Evolutionary conservation across 345 rosid species (phyloP), one percentile per base, ranked within the genome.

Genomic region (Hirschfeldia incana): DNA sequence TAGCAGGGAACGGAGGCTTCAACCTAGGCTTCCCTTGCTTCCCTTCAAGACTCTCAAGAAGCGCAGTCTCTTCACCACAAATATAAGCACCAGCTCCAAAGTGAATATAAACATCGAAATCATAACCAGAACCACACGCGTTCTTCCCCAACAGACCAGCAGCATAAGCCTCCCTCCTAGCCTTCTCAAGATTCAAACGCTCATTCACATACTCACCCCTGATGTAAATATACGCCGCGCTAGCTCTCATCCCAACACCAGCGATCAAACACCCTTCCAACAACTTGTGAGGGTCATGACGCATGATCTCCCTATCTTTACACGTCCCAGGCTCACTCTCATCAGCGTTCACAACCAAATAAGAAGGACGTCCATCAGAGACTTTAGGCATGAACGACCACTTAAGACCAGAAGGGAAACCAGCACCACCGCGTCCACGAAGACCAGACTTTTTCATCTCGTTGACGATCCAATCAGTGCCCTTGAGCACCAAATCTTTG

Each of bases 271-370:
- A 96, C 51, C 99, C 99, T 81, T 93, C 97, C 73, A 96, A 82
- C 74, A 96, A 78, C 79, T 96, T 96, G 84, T 96, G 99, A 44
- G 98, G 99, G 82, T 96, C 98, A 57, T 92, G 99, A 46, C 97
- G 89, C 98, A 93, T 90, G 69, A 96, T 93, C 70, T 93, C 99
- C 86, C 98, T 89, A 76, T 96, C 99, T 81, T 93, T 96, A 77
- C 99, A 93, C 69, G 99, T 96, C 74, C 97, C 98, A n/a, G 99
- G 99, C 84, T 96, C 99, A 90, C 99, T 96, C 87, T 96, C 99
- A 89, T 96, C 98, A 33, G 97, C 99, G 65, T 93, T 93, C 37
- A 96, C 98, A 72, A 93, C 99, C 76, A 96, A 93, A 85, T 93
- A 96, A 17, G 98, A 92, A 0, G 99, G 99, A 46, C 97, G 99